Evolutionary conservation across 2,329 filamentous ascomycete species (phyloP).

Genomic region (Phoma sp.): DNA sequence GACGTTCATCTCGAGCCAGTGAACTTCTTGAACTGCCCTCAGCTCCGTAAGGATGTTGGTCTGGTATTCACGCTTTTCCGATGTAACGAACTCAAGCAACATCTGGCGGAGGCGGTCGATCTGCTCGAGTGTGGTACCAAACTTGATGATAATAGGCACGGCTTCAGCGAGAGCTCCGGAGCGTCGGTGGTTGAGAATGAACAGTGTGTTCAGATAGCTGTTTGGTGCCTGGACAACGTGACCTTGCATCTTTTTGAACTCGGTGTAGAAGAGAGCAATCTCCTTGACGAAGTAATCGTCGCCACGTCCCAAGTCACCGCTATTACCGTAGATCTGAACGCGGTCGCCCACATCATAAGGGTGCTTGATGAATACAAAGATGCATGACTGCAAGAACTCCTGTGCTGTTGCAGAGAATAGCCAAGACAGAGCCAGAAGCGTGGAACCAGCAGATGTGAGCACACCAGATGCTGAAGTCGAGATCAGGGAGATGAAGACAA

Average conservation of each 20-base stretch:
- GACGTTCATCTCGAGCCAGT: conserved; percentile 86
- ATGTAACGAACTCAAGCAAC: conserved; percentile 81
- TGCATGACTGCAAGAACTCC: conserved; percentile 90
- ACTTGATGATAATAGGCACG: conserved; percentile 82
- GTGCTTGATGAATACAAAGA: conserved; percentile 97
- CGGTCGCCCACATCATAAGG: conserved; percentile 96
- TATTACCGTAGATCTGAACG: conserved; percentile 89
- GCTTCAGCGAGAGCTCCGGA: conserved; percentile 88
- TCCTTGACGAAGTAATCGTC: conserved; percentile 98
- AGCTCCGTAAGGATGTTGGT: conserved; percentile 86
- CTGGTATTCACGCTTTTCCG: conserved; percentile 89
- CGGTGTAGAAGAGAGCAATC: conserved; percentile 89
- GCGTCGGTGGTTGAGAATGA: conserved; percentile 92
- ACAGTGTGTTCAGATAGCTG: conserved; percentile 88
- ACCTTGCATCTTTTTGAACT: conserved; percentile 98
- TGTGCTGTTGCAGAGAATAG: conserved; percentile 90
- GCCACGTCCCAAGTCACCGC: conserved; percentile 76
- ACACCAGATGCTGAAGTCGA: conserved; percentile 90
- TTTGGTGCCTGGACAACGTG: conserved; percentile 96
- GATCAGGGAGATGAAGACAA: conserved; percentile 88
- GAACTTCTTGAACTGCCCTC: conserved; percentile 78
- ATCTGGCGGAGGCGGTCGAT: conserved; percentile 82
- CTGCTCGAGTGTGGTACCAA: conserved; percentile 81
- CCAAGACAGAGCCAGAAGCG: conserved; percentile 90
- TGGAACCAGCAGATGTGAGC: conserved; percentile 85